Percentiles rank a stretch among this genome's conserved stretches.
These are phyloP conservation scores for Podila horticola DNA, from an alignment of 192 early-diverging fungal genomes.

Conservation along the genomic window DNA sequence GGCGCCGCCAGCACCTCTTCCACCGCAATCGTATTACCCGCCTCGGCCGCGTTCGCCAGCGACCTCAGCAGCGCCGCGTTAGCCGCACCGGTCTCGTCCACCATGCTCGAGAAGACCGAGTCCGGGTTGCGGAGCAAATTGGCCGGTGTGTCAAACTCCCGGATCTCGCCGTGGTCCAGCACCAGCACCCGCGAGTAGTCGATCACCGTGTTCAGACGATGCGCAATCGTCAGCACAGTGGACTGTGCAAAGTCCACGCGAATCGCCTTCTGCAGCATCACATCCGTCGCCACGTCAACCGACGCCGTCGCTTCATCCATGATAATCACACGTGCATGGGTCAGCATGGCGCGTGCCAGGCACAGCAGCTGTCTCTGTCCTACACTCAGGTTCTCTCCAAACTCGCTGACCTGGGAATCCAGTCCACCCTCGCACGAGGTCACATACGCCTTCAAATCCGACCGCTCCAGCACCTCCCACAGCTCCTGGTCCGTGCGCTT, in stretches of 20 bases:
- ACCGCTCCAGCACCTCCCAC: conserved; percentile 72
- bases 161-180: conserved; percentile 54
- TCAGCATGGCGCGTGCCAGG: conserved; percentile 83
- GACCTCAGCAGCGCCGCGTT: conserved; percentile 67
- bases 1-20: conserved; percentile 24
- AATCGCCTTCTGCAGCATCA: conserved; percentile 69
- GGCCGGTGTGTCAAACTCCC: conserved; percentile 63
- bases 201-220: conserved; percentile 63
- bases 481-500: conserved; percentile 70
- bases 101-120: conserved; percentile 65
- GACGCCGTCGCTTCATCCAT: conserved; percentile 65
- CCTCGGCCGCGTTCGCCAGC: conserved; percentile 55
- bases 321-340: conserved; percentile 63
- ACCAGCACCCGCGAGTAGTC: conserved; percentile 55
- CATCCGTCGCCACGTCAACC: conserved; percentile 75
- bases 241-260: conserved; percentile 61
- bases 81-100: conserved; percentile 72
- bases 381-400: conserved; percentile 79
- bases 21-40: conserved; percentile 17
- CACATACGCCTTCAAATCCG: conserved; percentile 61
- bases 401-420: conserved; percentile 68
- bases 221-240: conserved; percentile 72
- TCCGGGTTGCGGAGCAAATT: conserved; percentile 55
- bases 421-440: conserved; percentile 54
- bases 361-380: conserved; percentile 90